A percentile compares a stretch with the other conserved stretches of the same genome.
Evolutionary conservation across 768 basidiomycete genomes (phyloP).

Genomic region (Collybia mongolica): DNA sequence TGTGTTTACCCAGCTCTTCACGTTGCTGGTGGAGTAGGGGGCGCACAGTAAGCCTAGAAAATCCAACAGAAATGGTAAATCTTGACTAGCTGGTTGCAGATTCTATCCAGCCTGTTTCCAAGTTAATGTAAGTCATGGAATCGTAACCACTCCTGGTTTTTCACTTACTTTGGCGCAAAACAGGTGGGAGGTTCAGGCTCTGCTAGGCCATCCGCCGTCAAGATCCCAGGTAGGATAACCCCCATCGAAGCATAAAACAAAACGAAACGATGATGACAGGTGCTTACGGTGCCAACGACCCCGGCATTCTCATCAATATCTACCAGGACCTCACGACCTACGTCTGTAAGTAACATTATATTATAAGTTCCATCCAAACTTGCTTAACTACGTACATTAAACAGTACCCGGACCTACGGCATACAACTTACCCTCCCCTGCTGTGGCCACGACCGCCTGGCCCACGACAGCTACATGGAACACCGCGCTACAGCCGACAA

Average conservation of each 20-base stretch:
- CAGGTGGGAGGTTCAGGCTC: slow-evolving; percentile 25
- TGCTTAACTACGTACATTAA: background rate
- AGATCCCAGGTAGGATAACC: slow-evolving; percentile 31
- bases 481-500: slow-evolving; percentile 43
- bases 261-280: background rate
- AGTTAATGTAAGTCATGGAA: slow-evolving; percentile 23
- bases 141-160: too few relatives aligned
- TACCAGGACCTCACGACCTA: slow-evolving; percentile 41
- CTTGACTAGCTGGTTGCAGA: slow-evolving; percentile 8
- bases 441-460: slow-evolving; percentile 40
- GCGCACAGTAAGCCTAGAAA: slow-evolving; percentile 29
- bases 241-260: background rate
- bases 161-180: too few relatives aligned
- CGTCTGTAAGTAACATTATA: slow-evolving; percentile 25
- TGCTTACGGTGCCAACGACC: slow-evolving; percentile 37
- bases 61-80: background rate
- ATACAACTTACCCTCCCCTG: slow-evolving; percentile 35
- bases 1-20: slow-evolving; percentile 33
- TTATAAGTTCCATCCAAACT: background rate
- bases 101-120: slow-evolving; percentile 50
- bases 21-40: slow-evolving; percentile 35
- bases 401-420: slow-evolving; percentile 47
- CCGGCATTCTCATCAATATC: slow-evolving; percentile 47
- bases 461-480: slow-evolving; percentile 51
- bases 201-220: slow-evolving; percentile 36